These are phyloP conservation scores for Ramaria sp. DNA, from an alignment of 768 basidiomycete species.

Conservation along the genomic window DNA sequence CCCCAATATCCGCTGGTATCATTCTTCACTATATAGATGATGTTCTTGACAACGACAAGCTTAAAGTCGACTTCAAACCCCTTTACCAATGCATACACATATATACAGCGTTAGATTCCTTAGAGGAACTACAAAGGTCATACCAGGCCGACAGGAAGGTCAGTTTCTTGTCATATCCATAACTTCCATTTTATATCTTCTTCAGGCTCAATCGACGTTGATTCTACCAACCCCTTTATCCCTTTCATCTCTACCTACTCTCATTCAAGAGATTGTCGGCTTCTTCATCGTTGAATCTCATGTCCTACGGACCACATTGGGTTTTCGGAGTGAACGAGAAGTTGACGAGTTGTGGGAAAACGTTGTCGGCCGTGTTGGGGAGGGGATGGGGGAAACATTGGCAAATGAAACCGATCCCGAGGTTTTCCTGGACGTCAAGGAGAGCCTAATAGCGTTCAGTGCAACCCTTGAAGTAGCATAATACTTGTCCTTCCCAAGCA, in stretches of 20 bases:
- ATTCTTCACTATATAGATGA: constrained; percentile 43
- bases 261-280: constrained; percentile 90
- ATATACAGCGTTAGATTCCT: constrained; percentile 82
- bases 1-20: constrained; percentile 5
- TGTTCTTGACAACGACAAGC: constrained; percentile 81
- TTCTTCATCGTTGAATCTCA: constrained; percentile 96
- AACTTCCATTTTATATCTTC: not conserved
- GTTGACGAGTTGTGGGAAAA: constrained; percentile 95
- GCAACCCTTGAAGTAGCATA: constrained; percentile 78
- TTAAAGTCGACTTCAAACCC: constrained; percentile 88
- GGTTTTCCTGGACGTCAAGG: constrained; percentile 72
- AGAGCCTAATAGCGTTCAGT: constrained; percentile 72
- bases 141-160: constrained; percentile 98
- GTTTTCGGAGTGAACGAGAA: constrained; percentile 83
- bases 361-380: constrained; percentile 61
- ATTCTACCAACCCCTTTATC: constrained; percentile 74
- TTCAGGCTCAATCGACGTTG: constrained; percentile 90
- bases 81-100: constrained; percentile 96
- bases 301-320: constrained; percentile 78
- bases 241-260: constrained; percentile 51
- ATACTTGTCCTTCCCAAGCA: not conserved
- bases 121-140: constrained; percentile 79
- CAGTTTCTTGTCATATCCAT: constrained; percentile 7
- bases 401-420: constrained; percentile 70
- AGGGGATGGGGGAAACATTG: constrained; percentile 63